Conservation (phyloP, 202 grass and related monocot species). For the Cymbopogon flexuosus region DNA sequence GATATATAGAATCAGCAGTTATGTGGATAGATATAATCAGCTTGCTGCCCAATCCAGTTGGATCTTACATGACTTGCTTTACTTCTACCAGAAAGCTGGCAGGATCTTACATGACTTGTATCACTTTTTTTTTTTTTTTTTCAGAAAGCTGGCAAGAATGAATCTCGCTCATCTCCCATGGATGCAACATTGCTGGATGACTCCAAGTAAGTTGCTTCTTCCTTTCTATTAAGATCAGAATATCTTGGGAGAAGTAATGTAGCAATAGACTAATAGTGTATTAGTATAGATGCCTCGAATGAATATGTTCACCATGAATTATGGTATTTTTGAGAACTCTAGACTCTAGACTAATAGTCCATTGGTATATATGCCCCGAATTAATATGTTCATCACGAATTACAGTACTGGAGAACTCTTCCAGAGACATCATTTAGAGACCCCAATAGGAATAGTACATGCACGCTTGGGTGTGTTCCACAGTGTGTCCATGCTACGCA, state of each 20-base stretch:
- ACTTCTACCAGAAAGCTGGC: slow-evolving; percentile 29
- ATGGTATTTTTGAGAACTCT: not conserved
- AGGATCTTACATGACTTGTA: slow-evolving; percentile 35
- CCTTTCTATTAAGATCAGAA: not conserved
- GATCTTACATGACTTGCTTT: slow-evolving; percentile 31
- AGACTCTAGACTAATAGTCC: too few relatives aligned
- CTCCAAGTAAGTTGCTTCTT: slow-evolving; percentile 36
- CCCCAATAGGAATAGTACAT: not conserved
- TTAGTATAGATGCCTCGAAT: not conserved
- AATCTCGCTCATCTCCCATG: slow-evolving; percentile 17
- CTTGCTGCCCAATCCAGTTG: not conserved
- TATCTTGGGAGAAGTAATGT: not conserved
- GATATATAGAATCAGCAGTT: not conserved
- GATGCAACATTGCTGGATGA: slow-evolving; percentile 34
- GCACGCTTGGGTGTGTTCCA: not conserved
- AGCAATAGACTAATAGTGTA: not conserved
- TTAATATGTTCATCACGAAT: too few relatives aligned
- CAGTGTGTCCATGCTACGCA: not conserved
- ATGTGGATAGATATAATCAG: not conserved
- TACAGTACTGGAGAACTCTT: not conserved
- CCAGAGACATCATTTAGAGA: not conserved
- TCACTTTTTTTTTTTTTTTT: not conserved
- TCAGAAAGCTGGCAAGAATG: slow-evolving; percentile 40
- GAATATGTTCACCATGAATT: not conserved
- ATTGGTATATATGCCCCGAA: too few relatives aligned